Evolutionary conservation across 345 rosid species (phyloP), one percentile per base, ranked within the genome.

Genomic region (Eucalyptus victrix): DNA sequence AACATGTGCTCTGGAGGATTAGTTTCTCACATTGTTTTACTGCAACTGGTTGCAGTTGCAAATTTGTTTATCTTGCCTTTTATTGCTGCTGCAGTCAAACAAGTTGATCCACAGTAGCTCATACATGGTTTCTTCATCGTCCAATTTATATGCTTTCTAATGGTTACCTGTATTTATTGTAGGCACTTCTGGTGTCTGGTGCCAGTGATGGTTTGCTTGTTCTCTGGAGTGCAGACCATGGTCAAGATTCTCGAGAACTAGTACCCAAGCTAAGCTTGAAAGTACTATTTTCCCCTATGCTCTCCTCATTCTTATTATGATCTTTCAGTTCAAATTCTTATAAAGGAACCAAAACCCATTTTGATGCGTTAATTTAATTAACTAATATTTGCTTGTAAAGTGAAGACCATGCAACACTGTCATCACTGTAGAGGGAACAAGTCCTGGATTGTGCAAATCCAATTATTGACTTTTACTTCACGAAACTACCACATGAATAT

Each of bases 181-280:
- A 97, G 99, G 98, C 97, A 50, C 98, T 97, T 91, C 99, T 98
- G 92, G 98, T 96, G 92, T 98, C 99, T 28, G 99, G 99, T 90
- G 99, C 96, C 49, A 95, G 96, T 93, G 99, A 98, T 92, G 99
- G 99, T 69, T 94, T 96, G 88, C 99, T 98, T 91, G 93, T 97
- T 76, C 94, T 97, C 80, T 98, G 99, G 99, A 98, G 97, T 91
- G 98, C 99, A 28, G 99, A 98, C 94, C 97, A 97, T 88, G 92
- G 98, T 89, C 96, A 95, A 91, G 99, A 97, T 94, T 96, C 99
- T 60, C 94, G 96, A 90, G 99, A 98, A 91, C 98, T 98, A 93
- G 99, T 98, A 87, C 99, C 99, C 87, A 98, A 98, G 92, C 96
- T 97, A 88, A 98, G 98, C 90, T 95, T 98, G 92, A 98, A 98